A percentile compares a stretch with the other conserved stretches of the same genome.
Evolutionary conservation across 1,284 basidiomycete genomes (phyloP).

Genomic region (Singerocomus rubriflavus): DNA sequence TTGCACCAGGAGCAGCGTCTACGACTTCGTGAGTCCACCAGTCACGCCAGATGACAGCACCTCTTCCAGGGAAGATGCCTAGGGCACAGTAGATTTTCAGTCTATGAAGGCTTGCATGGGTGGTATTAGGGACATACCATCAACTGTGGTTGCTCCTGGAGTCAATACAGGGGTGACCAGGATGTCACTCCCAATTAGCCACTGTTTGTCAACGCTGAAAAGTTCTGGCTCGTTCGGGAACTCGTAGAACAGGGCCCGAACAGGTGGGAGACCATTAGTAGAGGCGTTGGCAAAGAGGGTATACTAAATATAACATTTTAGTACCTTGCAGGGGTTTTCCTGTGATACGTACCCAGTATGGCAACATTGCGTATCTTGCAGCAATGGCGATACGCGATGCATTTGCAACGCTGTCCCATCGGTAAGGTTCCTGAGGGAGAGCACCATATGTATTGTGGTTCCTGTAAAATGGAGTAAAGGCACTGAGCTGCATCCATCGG

Average conservation of each 20-base stretch:
- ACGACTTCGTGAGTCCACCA: constrained; percentile 68
- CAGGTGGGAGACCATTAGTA: constrained; percentile 58
- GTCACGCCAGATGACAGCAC: constrained; percentile 66
- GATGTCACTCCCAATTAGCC: constrained; percentile 65
- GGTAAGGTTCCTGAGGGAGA: constrained; percentile 69
- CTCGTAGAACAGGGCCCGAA: constrained; percentile 74
- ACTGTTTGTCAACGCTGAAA: constrained; percentile 65
- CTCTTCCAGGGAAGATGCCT: constrained; percentile 63
- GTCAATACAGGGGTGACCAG: constrained; percentile 72
- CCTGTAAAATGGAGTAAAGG: constrained; percentile 72
- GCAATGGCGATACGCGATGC: constrained; percentile 71
- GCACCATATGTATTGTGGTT: constrained; percentile 64
- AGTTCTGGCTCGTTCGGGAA: constrained; percentile 69
- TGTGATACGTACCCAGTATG: constrained; percentile 64
- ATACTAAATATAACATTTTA: constrained; percentile 47
- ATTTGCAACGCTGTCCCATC: constrained; percentile 72
- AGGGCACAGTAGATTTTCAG: neutral
- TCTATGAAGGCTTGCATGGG: neutral
- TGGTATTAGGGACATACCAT: constrained; percentile 25
- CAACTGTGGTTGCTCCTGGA: constrained; percentile 53
- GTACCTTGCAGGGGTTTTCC: neutral
- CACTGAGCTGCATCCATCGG: constrained; percentile 78
- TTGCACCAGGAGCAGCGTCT: constrained; percentile 32
- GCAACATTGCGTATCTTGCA: constrained; percentile 64
- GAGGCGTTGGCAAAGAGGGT: constrained; percentile 74